These are phyloP conservation scores for Esteya vermicola DNA, from an alignment of 2,329 filamentous ascomycete species.

Conservation along the genomic window DNA sequence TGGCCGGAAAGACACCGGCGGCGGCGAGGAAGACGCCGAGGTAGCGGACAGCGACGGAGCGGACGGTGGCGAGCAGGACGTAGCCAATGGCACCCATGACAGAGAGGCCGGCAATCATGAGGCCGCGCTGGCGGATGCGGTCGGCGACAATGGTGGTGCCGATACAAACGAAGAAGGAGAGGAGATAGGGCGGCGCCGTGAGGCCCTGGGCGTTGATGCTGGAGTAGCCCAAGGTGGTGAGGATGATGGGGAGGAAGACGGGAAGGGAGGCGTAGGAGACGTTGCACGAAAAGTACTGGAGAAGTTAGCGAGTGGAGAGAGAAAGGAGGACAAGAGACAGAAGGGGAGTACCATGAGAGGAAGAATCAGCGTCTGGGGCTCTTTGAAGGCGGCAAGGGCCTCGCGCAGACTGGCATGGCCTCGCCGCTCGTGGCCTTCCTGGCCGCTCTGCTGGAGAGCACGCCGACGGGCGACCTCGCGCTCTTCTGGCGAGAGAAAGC, in stretches of 20 bases:
- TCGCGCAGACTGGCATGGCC: slow-evolving; percentile 28
- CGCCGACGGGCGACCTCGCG: slow-evolving; percentile 40
- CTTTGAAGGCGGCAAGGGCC: slow-evolving; percentile 28
- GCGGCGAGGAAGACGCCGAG: slow-evolving; percentile 30
- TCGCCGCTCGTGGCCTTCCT: slow-evolving; percentile 31
- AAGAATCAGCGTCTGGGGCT: slow-evolving; percentile 34
- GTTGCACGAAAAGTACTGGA: slow-evolving; percentile 23
- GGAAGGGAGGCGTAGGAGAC: slow-evolving; percentile 27
- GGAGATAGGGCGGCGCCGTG: slow-evolving; percentile 56
- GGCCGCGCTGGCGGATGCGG: slow-evolving; percentile 46
- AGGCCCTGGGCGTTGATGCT: slow-evolving; percentile 56
- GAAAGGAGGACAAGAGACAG: background rate
- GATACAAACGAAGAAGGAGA: slow-evolving; percentile 50
- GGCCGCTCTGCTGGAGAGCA: slow-evolving; percentile 36
- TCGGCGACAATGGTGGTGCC: slow-evolving; percentile 51
- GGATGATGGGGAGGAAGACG: slow-evolving; percentile 49
- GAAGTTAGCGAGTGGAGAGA: background rate
- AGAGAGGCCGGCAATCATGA: slow-evolving; percentile 42
- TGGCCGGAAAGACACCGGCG: slow-evolving; percentile 43
- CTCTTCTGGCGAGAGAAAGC: slow-evolving; percentile 42
- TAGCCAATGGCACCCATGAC: slow-evolving; percentile 48
- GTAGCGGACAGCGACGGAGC: slow-evolving; percentile 27
- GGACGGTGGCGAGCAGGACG: slow-evolving; percentile 44
- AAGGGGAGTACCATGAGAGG: slow-evolving; percentile 17
- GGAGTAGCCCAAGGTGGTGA: slow-evolving; percentile 53